phyloP scores from a whole-genome alignment of 345 rosid genomes.

The Anacardium occidentale region DNA sequence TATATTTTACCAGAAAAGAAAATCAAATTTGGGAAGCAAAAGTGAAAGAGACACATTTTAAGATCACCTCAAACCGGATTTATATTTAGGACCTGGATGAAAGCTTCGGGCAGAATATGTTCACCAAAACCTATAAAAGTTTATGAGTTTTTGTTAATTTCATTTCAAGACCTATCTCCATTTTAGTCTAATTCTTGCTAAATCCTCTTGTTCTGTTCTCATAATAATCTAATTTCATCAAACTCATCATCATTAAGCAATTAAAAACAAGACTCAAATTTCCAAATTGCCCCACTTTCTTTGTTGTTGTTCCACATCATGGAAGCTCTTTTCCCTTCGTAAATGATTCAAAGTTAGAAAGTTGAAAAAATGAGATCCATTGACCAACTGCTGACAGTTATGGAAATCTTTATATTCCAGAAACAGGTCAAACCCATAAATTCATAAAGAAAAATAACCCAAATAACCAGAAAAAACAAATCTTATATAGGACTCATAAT shows the following conservation, averaged over 20 bases:
- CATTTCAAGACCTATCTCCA: too few species aligned
- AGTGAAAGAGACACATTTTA: too few species aligned
- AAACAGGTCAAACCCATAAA: neutral
- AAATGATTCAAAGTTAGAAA: neutral
- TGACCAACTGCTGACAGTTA: neutral
- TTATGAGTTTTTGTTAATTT: too few species aligned
- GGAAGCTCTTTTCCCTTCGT: neutral
- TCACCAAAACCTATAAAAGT: too few species aligned
- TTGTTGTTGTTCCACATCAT: neutral
- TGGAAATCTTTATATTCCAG: neutral
- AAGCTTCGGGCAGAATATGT: too few species aligned
- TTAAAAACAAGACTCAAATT: neutral
- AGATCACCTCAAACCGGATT: too few species aligned
- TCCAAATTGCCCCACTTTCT: neutral
- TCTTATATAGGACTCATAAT: neutral
- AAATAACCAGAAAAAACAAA: slow-evolving; percentile 1
- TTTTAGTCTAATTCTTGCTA: too few species aligned
- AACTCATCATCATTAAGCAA: neutral
- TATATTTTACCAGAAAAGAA: too few species aligned
- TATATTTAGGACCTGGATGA: too few species aligned
- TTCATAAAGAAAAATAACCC: neutral
- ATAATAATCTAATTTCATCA: neutral
- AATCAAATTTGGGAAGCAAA: too few species aligned
- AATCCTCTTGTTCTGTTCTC: neutral
- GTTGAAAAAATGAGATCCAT: neutral